phyloP scores from a whole-genome alignment of 495 filamentous ascomycete species.

The Mycothermus thermophilus region DNA sequence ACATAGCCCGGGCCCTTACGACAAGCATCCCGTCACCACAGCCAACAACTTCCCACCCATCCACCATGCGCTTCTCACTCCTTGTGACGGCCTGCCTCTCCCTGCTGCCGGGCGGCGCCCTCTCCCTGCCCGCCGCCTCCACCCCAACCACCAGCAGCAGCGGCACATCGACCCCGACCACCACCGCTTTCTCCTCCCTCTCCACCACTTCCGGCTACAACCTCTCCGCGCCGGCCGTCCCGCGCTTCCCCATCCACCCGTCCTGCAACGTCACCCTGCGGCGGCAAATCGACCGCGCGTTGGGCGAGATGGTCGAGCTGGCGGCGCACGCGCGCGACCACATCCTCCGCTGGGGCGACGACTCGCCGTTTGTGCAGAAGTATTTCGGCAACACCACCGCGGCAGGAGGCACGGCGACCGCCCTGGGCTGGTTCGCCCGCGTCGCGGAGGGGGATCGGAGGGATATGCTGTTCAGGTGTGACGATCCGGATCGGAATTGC shows the following conservation, averaged over 20 bases:
- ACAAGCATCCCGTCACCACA: no score
- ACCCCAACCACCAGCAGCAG: neutral
- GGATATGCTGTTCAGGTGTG: conserved; percentile 40
- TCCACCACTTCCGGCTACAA: neutral
- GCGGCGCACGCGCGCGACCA: conserved; percentile 35
- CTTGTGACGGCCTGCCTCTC: no score
- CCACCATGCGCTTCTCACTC: no score
- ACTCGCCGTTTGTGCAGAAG: conserved; percentile 39
- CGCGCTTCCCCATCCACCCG: neutral
- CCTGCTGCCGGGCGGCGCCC: no score
- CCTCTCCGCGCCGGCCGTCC: neutral
- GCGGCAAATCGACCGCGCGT: conserved; percentile 30
- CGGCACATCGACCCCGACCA: neutral
- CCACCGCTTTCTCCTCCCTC: neutral
- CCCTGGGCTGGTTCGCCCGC: conserved; percentile 39
- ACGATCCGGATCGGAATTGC: conserved; percentile 46
- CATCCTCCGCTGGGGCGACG: conserved; percentile 35
- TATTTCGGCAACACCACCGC: conserved; percentile 39
- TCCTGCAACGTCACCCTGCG: conserved; percentile 43
- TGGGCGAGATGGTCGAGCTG: conserved; percentile 35
- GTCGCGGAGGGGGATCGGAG: conserved; percentile 35
- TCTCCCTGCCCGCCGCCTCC: no score
- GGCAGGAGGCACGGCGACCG: conserved; percentile 33
- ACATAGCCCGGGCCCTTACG: no score
- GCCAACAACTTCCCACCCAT: no score